Conservation (phyloP, 768 basidiomycete genomes). For the Podaxis carcinomalis region DNA sequence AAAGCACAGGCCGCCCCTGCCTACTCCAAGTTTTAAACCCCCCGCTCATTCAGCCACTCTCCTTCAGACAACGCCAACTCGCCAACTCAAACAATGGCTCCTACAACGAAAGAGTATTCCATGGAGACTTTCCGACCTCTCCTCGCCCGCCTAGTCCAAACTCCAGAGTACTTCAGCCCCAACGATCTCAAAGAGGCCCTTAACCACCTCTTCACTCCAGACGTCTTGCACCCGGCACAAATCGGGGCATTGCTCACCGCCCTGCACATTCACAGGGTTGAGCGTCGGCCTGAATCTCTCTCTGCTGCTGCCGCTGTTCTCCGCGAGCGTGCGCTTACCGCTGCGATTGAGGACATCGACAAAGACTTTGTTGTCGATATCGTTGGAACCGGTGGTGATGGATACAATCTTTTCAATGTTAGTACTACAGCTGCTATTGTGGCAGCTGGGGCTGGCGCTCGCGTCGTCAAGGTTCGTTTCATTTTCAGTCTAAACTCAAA, state of each 20-base stretch:
- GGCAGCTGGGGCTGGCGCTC: constrained; percentile 89
- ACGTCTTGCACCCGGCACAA: constrained; percentile 63
- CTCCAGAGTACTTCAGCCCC: constrained; percentile 77
- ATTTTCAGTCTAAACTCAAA: neutral
- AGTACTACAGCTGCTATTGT: constrained; percentile 93
- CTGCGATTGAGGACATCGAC: constrained; percentile 51
- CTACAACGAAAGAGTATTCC: constrained; percentile 20
- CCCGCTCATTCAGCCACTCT: neutral
- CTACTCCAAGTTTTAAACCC: neutral
- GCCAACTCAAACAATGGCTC: neutral
- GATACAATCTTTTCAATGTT: constrained; percentile 94
- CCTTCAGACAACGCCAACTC: neutral
- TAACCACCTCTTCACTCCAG: constrained; percentile 67
- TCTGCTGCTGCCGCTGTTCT: constrained; percentile 77
- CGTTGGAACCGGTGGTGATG: constrained; percentile 94
- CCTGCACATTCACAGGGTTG: constrained; percentile 74
- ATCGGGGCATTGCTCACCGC: constrained; percentile 90
- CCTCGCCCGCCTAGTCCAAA: constrained; percentile 72
- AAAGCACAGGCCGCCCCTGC: neutral
- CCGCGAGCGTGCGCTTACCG: constrained; percentile 60
- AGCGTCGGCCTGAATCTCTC: constrained; percentile 70
- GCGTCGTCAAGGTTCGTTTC: constrained; percentile 79
- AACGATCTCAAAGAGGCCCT: constrained; percentile 73
- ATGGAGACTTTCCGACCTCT: constrained; percentile 66
- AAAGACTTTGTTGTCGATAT: constrained; percentile 81